Conservation (phyloP, 73 alveolate species). For the Paramecium biaurelia region DNA sequence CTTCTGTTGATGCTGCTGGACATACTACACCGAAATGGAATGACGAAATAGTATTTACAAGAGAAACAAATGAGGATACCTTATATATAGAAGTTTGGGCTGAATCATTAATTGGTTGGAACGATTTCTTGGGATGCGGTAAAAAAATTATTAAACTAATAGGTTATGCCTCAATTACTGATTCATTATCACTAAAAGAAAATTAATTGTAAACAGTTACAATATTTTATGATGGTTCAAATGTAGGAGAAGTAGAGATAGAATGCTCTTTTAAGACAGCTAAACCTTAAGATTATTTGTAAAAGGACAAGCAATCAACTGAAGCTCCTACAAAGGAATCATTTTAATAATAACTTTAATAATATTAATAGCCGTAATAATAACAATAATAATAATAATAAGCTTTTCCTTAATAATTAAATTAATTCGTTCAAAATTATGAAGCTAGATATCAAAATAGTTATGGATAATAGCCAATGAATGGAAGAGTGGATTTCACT, state of each 20-base stretch:
- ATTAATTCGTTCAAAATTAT: neutral
- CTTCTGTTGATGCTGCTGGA: slow-evolving; percentile 27
- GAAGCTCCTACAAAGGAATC: neutral
- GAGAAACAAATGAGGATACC: slow-evolving; percentile 21
- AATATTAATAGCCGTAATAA: neutral
- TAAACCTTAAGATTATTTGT: slow-evolving; percentile 10
- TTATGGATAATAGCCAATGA: neutral
- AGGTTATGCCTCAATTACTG: slow-evolving; percentile 45
- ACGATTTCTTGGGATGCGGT: slow-evolving; percentile 49
- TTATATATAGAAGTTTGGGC: slow-evolving; percentile 16
- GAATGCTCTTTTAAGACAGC: slow-evolving; percentile 10
- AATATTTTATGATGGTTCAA: slow-evolving; percentile 1
- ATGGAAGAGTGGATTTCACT: slow-evolving; percentile 11
- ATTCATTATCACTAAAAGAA: neutral
- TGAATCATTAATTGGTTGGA: slow-evolving; percentile 29
- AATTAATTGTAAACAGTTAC: neutral
- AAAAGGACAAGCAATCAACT: neutral
- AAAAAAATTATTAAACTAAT: neutral
- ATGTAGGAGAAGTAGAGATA: slow-evolving; percentile 2
- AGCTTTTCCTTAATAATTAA: neutral
- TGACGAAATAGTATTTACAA: neutral
- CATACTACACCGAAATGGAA: slow-evolving; percentile 27
- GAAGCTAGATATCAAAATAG: neutral
- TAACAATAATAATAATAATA: neutral
- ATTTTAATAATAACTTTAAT: neutral